These are phyloP conservation scores for Hansenula sp. DNA, from an alignment of 1,139 yeast genomes.

Conservation along the genomic window DNA sequence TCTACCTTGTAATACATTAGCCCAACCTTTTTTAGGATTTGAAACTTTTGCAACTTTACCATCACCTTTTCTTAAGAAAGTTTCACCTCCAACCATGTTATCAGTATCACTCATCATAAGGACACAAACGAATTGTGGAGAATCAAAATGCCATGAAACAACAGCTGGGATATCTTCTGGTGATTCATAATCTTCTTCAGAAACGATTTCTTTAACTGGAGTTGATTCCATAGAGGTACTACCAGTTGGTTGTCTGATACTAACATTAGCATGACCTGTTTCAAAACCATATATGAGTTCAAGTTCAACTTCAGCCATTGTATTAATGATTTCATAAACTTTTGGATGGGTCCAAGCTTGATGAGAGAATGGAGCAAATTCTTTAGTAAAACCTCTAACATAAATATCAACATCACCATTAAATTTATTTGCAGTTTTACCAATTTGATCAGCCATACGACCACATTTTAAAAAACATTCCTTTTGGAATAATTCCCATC, in stretches of 20 bases:
- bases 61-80: conserved; percentile 44
- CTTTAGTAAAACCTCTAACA: conserved; percentile 44
- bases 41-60: conserved; percentile 41
- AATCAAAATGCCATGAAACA: conserved; percentile 40
- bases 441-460: conserved; percentile 34
- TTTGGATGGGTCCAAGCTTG: conserved; percentile 56
- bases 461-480: conserved; percentile 42
- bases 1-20: conserved; percentile 52
- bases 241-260: not conserved
- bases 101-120: conserved; percentile 56
- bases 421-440: no score
- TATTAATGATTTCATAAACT: conserved; percentile 42
- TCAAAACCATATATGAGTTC: conserved; percentile 50
- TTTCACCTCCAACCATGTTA: conserved; percentile 57
- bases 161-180: not conserved
- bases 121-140: conserved; percentile 59
- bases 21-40: conserved; percentile 51
- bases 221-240: no score
- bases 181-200: not conserved
- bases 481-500: conserved; percentile 41
- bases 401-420: conserved; percentile 34
- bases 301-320: conserved; percentile 53
- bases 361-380: conserved; percentile 39
- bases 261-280: conserved; percentile 39
- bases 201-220: no score